Base-by-base conservation (phyloP, 2,329 filamentous ascomycete genomes). In the Aureobasidium sp. region DNA sequence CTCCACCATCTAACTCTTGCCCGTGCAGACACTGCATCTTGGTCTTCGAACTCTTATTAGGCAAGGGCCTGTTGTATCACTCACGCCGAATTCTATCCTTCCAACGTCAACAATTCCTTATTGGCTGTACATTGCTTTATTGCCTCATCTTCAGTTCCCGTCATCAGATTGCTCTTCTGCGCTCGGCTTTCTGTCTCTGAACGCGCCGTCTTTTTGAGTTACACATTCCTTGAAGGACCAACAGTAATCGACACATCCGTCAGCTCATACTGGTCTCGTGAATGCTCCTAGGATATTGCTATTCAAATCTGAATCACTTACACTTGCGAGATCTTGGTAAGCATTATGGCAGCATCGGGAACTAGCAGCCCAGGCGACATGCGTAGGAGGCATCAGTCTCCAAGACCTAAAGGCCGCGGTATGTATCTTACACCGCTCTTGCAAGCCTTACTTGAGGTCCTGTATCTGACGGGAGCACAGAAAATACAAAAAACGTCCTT, bases 401-500 rank as follows among this genome's bases (percentile, higher is more conserved):
- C 75, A 66, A 71, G 75, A 64, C 75, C 75, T 39, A 77, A 77
- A 69, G 75, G 74, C 64, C 74, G 75, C 68, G 74, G 73, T 76
- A 74, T 64, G 73, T 66, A 50, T 15, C n/a, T 29, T 29, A 20
- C 3, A 32, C 34, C 15, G 10, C 51, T 62, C 37, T 24, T 59
- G 44, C 36, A 27, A n/a, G 27, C 51, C 36, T 46, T 47, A 20
- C 39, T 26, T 56, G 32, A 24, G 24, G 24, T 20, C 6, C 12
- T 37, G 15, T 52, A 59, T 59, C 52, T 50, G 69, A 48, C 52
- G 27, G 29, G 29, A 48, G 36, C 36, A 39, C 41, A 64, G 65
- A 69, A 77, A 89, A 89, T 74, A 79, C 84, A 59, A 95, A 93
- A 77, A 92, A 95, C 73, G 96, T 90, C 7, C 83, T 93, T 63